Evolutionary conservation across 2,329 filamentous ascomycete genomes (phyloP), one percentile per base, ranked within the genome.

Genomic region (Tolypocladium nubicola): DNA sequence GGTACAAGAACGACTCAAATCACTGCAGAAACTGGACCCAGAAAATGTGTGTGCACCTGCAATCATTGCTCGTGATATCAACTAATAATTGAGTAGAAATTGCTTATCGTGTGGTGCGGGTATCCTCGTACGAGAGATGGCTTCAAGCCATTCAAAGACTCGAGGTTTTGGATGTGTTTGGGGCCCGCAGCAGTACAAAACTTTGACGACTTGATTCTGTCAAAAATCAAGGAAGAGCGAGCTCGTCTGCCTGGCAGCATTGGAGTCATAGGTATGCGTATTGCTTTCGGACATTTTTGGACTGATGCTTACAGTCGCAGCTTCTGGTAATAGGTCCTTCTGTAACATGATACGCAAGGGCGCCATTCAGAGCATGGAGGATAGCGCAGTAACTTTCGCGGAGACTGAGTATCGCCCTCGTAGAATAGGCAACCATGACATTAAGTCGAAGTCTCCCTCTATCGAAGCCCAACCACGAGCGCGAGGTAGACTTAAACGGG

Each of bases 51-150:
- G 56, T 40, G 13, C 19, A 13, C 6, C 23, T 50, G 39, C n/a
- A 26, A 23, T 14, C 37, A 23, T 39, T 8, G 33, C 9, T 58
- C 23, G 8, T 38, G 21, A 50, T 47, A n/a, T 23, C 39, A 21
- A 53, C 19, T 53, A 41, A 38, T 33, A n/a, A 47, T 16, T 40
- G 11, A 8, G 26, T 26, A 60, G 49, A 50, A 60, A 45, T 37
- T 60, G 4, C 45, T 60, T 53, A 21, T 60, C 10, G 21, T 60
- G 14, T 60, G 11, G 53, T 60, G 37, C 14, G 38, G 53, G 16
- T 60, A 58, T 54, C 54, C 38, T 41, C 13, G 21, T 1, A 21
- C 30, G 47, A 16, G 38, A 16, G 52, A 9, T 4, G 45, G 55
- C 37, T 43, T 52, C n/a, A 39, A 38, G 16, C 55, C 39, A 37